Percentiles rank a stretch among this genome's conserved stretches.
These are phyloP conservation scores for Myxozyma sirexii DNA, from an alignment of 805 yeast genomes.

Conservation along the genomic window DNA sequence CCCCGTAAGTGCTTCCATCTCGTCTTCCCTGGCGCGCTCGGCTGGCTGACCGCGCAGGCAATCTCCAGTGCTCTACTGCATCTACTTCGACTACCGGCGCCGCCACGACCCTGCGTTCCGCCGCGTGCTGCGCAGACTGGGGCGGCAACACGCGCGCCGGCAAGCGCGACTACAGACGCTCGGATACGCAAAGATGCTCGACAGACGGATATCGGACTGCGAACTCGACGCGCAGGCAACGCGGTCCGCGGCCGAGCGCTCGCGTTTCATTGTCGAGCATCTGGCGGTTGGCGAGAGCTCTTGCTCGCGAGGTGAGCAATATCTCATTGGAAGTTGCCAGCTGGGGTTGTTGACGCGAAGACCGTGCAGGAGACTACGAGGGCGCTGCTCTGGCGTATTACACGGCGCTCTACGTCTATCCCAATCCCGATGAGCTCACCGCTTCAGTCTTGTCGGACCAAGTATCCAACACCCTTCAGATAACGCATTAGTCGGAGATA, in stretches of 20 bases:
- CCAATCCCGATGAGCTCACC: slow-evolving; percentile 90
- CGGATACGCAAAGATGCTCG: slow-evolving; percentile 8
- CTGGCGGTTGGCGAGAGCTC: slow-evolving; percentile 10
- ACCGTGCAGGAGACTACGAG: slow-evolving; percentile 48
- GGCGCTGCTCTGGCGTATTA: slow-evolving; percentile 90
- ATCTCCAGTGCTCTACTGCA: slow-evolving; percentile 61
- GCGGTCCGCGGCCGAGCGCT: not conserved
- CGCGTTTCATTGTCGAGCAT: slow-evolving; percentile 14
- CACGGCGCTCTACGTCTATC: slow-evolving; percentile 90
- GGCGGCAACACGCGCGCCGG: not conserved
- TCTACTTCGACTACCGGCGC: slow-evolving; percentile 90
- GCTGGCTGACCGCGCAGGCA: too few relatives aligned
- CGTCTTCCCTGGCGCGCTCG: too few relatives aligned
- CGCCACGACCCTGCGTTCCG: slow-evolving; percentile 76
- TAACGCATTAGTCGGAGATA: not conserved
- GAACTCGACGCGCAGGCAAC: not conserved
- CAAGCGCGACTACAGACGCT: not conserved
- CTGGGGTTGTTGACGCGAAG: not conserved
- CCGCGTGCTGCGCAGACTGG: slow-evolving; percentile 1
- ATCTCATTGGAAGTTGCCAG: too few relatives aligned
- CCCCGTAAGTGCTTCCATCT: slow-evolving; percentile 14
- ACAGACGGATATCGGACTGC: slow-evolving; percentile 5
- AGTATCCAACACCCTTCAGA: not conserved
- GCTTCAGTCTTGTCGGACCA: slow-evolving; percentile 12
- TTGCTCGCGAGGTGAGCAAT: slow-evolving; percentile 6